phyloP scores from a whole-genome alignment of 2,329 filamentous ascomycete genomes.

The Stemphylium vesicarium region DNA sequence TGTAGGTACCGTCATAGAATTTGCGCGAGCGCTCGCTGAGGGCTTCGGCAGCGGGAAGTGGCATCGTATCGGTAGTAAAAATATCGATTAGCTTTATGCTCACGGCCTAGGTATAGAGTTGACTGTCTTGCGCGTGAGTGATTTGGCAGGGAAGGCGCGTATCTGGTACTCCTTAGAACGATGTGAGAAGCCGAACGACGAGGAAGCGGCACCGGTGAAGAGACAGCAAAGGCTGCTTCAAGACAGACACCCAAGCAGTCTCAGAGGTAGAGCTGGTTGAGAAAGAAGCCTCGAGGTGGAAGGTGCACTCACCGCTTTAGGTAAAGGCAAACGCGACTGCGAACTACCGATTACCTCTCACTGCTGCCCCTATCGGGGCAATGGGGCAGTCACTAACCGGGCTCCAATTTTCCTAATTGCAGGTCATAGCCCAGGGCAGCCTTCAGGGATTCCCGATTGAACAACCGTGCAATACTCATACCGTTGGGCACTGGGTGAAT shows the following conservation, averaged over 20 bases:
- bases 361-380: not conserved
- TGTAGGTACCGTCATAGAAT: constrained; percentile 41
- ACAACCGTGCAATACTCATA: too few species aligned
- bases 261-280: not conserved
- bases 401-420: too few species aligned
- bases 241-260: too few species aligned
- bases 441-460: too few species aligned
- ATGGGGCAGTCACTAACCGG: not conserved
- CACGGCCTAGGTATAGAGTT: too few species aligned
- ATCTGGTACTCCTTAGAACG: too few species aligned
- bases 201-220: too few species aligned
- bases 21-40: constrained; percentile 33
- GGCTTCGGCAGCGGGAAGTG: not conserved
- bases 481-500: not conserved
- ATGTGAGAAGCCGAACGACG: too few species aligned
- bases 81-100: not conserved
- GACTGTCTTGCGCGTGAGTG: too few species aligned
- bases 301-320: constrained; percentile 2
- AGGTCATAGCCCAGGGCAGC: too few species aligned
- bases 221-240: too few species aligned
- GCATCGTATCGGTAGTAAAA: not conserved
- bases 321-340: constrained; percentile 2
- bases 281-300: not conserved
- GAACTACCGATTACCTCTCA: not conserved
- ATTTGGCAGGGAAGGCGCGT: too few species aligned